Conservation (phyloP, 768 basidiomycete genomes). For the Termitomyces sp. region DNA sequence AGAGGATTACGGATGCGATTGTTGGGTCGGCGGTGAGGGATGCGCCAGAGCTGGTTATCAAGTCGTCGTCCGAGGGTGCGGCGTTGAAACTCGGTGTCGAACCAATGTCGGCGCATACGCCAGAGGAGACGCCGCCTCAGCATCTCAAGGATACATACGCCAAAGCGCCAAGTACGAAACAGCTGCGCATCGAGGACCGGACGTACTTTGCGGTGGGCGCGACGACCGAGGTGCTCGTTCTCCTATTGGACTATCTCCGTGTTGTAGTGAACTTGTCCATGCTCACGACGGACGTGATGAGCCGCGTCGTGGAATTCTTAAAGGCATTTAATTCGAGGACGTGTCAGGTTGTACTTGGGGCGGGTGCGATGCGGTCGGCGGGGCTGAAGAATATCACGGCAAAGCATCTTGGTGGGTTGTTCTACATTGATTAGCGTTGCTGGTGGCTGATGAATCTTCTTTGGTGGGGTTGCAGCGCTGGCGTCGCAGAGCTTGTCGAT, state of each 20-base stretch:
- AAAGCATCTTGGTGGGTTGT: constrained; percentile 90
- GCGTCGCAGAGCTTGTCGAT: constrained; percentile 96
- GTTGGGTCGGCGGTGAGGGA: constrained; percentile 82
- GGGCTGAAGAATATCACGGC: constrained; percentile 98
- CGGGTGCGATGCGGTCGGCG: constrained; percentile 98
- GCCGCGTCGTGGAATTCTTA: constrained; percentile 88
- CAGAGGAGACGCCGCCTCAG: neutral
- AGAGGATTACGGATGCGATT: constrained; percentile 69
- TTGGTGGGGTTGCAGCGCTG: constrained; percentile 63
- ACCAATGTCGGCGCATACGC: neutral
- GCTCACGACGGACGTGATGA: constrained; percentile 95
- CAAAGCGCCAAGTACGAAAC: constrained; percentile 40
- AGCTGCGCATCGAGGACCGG: constrained; percentile 76
- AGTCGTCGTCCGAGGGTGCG: constrained; percentile 17
- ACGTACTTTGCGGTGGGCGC: constrained; percentile 85
- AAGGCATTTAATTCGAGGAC: constrained; percentile 98
- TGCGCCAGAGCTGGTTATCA: constrained; percentile 60
- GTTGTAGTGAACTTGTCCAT: constrained; percentile 85
- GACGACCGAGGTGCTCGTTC: constrained; percentile 66
- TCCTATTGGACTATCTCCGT: constrained; percentile 83
- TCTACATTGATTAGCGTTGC: too few species aligned
- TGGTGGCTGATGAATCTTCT: neutral
- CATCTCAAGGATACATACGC: neutral
- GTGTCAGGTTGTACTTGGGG: constrained; percentile 96
- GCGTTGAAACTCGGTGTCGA: neutral